These are phyloP conservation scores for Fusarium humuli DNA, from an alignment of 2,329 filamentous ascomycete genomes.

Conservation along the genomic window DNA sequence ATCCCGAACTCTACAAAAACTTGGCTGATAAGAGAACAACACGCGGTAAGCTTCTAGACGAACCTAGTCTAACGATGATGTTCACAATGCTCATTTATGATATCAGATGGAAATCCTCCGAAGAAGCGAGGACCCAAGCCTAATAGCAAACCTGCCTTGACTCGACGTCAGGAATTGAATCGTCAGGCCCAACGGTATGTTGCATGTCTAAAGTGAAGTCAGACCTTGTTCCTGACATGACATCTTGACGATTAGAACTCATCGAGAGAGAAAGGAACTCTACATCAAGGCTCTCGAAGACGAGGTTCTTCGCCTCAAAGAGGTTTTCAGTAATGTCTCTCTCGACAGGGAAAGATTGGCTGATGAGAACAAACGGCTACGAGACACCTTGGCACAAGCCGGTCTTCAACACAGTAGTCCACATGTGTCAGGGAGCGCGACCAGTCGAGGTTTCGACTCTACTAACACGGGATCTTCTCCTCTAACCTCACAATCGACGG, in stretches of 20 bases:
- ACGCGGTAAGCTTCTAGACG: constrained; percentile 66
- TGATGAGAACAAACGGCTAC: constrained; percentile 84
- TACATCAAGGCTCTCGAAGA: constrained; percentile 96
- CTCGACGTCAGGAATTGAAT: constrained; percentile 91
- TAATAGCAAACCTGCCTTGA: constrained; percentile 93
- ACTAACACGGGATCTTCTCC: constrained; percentile 61
- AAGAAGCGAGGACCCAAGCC: constrained; percentile 96
- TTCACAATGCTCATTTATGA: constrained; percentile 22
- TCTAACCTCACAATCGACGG: constrained; percentile 57
- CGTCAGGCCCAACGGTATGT: constrained; percentile 91
- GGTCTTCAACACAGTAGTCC: constrained; percentile 57
- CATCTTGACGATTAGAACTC: constrained; percentile 73
- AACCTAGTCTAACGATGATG: neutral
- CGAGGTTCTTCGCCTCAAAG: constrained; percentile 88
- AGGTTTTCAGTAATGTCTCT: constrained; percentile 78
- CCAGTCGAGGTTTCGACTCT: constrained; percentile 67
- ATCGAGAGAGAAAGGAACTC: constrained; percentile 94
- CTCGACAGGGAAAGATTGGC: constrained; percentile 80
- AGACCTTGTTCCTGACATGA: constrained; percentile 21
- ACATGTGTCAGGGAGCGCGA: constrained; percentile 57
- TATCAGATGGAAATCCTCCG: constrained; percentile 80
- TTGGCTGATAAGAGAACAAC: constrained; percentile 80
- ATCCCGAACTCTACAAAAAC: constrained; percentile 73
- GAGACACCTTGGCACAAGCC: constrained; percentile 64
- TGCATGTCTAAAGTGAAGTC: neutral